Conservation (phyloP, 2,329 filamentous ascomycete species). For the Tolypocladium nubicola region DNA sequence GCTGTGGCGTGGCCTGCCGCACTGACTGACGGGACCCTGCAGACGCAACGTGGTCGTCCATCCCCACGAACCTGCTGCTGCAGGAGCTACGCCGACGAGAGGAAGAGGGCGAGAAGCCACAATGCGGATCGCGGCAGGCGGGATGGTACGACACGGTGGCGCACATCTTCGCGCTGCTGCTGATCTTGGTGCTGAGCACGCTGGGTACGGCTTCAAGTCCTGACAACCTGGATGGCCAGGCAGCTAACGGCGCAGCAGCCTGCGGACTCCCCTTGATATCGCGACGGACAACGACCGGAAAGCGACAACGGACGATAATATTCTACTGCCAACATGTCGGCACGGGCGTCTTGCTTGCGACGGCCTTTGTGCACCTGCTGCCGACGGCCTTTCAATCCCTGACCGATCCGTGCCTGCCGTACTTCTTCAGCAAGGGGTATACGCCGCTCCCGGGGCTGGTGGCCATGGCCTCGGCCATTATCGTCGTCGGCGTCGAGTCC, state of each 20-base stretch:
- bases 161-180: conserved; percentile 56
- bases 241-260: conserved; percentile 24
- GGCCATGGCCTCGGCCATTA: conserved; percentile 70
- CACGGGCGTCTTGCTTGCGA: conserved; percentile 77
- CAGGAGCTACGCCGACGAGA: conserved; percentile 42
- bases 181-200: conserved; percentile 53
- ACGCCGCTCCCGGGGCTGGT: conserved; percentile 70
- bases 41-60: conserved; percentile 32
- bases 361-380: conserved; percentile 70
- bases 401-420: conserved; percentile 61
- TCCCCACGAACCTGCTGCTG: conserved; percentile 40
- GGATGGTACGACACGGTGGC: conserved; percentile 54
- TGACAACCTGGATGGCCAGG: background rate
- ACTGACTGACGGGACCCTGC: background rate
- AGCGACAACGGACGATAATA: conserved; percentile 47
- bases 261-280: conserved; percentile 59
- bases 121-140: conserved; percentile 40
- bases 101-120: conserved; percentile 29
- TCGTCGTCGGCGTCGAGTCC: conserved; percentile 80
- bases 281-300: conserved; percentile 44
- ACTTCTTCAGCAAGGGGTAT: conserved; percentile 72
- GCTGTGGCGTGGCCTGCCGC: background rate
- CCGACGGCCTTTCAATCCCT: conserved; percentile 58
- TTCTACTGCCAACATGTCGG: conserved; percentile 66
- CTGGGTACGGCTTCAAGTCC: conserved; percentile 26